Evolutionary conservation across 1,284 basidiomycete genomes (phyloP), one percentile per base, ranked within the genome.

Genomic region (Stereum hirsutum): DNA sequence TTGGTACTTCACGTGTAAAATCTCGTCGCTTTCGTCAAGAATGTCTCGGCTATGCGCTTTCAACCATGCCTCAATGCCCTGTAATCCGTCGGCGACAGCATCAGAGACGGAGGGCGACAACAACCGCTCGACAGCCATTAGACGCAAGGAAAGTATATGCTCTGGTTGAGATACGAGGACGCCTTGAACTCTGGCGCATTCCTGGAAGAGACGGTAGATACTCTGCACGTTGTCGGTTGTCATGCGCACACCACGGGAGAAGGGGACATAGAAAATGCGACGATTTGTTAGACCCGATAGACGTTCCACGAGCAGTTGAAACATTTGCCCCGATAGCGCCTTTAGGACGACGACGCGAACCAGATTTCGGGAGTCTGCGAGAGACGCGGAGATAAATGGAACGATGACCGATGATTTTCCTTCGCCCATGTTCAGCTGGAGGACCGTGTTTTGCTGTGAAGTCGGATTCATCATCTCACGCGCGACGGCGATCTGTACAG

Each of bases 341-440:
- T 73, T 74, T n/a, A 73, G 61, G 19, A 72, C 66, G 2, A 75
- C 52, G 6, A 77, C 63, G 7, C 74, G 62, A 4, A 68, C 65
- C 2, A 77, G 58, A 12, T 57, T 65, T 3, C 56, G 30, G 0
- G 67, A 62, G 49, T 75, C 55, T 0, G 75, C 67, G 3, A 75
- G 54, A 19, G 59, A 46, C 1, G 61, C 53, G 0, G 63, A 57
- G 15, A 62, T 57, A 14, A 75, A 56, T 1, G 74, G 74, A 0
- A 69, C 60, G 23, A 77, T 76, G 4, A 75, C 74, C 0, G 71
- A 70, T 2, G 74, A 68, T 47, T 77, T 77, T 4, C 75, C 75
- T 48, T 77, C 74, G 1, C 74, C 74, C 75, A 78, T 77, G 35
- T 76, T 75, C 17, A 78, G 63, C 43, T 78, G 74, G 24, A 72